Conservation (phyloP, 345 rosid genomes). For the Eutrema heterophyllum region DNA sequence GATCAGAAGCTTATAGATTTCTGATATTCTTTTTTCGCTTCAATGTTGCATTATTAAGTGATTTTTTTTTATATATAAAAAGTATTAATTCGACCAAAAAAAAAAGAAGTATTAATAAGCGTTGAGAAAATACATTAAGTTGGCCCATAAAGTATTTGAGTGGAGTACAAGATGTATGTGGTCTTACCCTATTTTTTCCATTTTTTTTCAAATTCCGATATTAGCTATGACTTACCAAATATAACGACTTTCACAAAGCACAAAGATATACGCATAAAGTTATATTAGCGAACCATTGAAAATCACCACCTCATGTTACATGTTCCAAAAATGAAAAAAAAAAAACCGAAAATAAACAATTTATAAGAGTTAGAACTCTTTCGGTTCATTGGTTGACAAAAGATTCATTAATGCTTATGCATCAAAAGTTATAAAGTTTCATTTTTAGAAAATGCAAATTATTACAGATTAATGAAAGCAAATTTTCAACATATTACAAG, state of each 20-base stretch:
- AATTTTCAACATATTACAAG: too few species aligned
- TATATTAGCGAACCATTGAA: not conserved
- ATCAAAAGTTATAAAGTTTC: too few species aligned
- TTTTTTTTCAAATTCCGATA: not conserved
- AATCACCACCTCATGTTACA: not conserved
- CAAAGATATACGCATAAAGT: not conserved
- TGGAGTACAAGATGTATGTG: not conserved
- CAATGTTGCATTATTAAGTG: not conserved
- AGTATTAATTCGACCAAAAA: too few species aligned
- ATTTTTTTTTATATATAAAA: not conserved
- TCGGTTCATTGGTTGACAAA: too few species aligned
- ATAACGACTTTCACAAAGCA: not conserved
- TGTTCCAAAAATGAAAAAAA: not conserved
- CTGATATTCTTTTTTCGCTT: not conserved
- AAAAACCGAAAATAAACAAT: too few species aligned
- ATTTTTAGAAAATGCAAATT: too few species aligned
- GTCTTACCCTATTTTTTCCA: not conserved
- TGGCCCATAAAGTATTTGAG: not conserved
- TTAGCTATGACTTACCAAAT: not conserved
- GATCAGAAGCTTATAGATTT: slow-evolving; percentile 1
- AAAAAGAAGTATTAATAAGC: not conserved
- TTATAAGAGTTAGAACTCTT: too few species aligned
- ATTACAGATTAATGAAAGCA: too few species aligned
- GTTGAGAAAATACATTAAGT: not conserved
- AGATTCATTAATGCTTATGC: too few species aligned